These are phyloP conservation scores for Auriculariales sp. DNA, from an alignment of 768 basidiomycete species.

Conservation along the genomic window DNA sequence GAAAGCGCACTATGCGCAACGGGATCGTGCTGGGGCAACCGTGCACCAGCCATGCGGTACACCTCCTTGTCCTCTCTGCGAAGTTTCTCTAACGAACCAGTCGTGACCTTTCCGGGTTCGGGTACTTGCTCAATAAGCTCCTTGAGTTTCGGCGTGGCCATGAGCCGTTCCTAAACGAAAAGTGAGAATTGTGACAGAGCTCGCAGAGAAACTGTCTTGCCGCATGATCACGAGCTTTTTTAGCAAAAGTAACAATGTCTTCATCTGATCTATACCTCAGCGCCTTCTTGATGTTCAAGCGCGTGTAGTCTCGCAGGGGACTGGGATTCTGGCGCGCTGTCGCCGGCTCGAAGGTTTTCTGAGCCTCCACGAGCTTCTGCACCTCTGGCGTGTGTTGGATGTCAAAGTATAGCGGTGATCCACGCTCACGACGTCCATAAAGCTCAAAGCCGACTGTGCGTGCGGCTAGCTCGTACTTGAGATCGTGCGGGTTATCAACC, in stretches of 20 bases:
- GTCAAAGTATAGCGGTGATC: too few relatives aligned
- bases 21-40: background rate
- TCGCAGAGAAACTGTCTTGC: background rate
- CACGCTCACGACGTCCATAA: slow-evolving; percentile 8
- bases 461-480: slow-evolving; percentile 79
- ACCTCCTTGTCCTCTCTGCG: background rate
- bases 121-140: background rate
- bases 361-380: background rate
- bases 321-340: background rate
- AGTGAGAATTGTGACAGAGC: background rate
- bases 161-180: background rate
- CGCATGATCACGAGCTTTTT: background rate
- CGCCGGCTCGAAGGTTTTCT: background rate
- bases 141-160: background rate
- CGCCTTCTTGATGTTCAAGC: slow-evolving; percentile 11
- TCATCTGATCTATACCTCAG: slow-evolving; percentile 6
- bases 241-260: background rate
- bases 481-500: slow-evolving; percentile 86
- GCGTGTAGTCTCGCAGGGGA: slow-evolving; percentile 7
- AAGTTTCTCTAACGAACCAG: background rate
- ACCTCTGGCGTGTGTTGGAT: too few relatives aligned
- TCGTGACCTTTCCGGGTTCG: background rate
- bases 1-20: background rate
- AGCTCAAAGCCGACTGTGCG: slow-evolving; percentile 79
- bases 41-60: background rate